A percentile compares a stretch with the other conserved stretches of the same genome.
Conservation (phyloP, 2,329 filamentous ascomycete genomes). For the Aspergillus eucalypticola region DNA sequence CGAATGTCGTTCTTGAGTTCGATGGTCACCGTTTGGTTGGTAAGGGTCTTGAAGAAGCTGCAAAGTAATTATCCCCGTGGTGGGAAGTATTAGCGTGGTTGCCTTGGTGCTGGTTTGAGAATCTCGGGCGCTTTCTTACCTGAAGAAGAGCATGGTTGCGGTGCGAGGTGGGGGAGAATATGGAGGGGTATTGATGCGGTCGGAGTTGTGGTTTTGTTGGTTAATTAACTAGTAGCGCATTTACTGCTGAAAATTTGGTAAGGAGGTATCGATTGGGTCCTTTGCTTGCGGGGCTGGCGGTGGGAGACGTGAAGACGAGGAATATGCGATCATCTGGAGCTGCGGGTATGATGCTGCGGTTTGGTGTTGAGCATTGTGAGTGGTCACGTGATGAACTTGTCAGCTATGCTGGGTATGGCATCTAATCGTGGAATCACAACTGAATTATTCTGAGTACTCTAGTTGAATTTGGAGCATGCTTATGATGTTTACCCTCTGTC, state of each 20-base stretch:
- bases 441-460: neutral
- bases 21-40: constrained; percentile 94
- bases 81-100: neutral
- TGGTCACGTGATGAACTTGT: neutral
- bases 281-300: neutral
- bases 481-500: no score
- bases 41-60: constrained; percentile 98
- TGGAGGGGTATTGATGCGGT: neutral
- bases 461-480: no score
- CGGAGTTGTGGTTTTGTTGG: neutral
- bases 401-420: neutral
- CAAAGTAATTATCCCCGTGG: neutral
- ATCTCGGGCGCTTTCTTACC: constrained; percentile 34
- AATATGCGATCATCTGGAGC: neutral
- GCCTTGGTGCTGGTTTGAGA: neutral
- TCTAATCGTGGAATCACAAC: neutral
- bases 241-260: neutral
- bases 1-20: constrained; percentile 99
- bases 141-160: constrained; percentile 55
- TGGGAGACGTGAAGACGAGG: neutral
- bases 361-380: neutral
- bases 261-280: neutral
- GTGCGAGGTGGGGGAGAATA: constrained; percentile 12
- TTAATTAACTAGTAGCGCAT: neutral
- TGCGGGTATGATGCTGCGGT: neutral